These are phyloP conservation scores for Panaeolus cyanescens DNA, from an alignment of 768 basidiomycete genomes.

Conservation along the genomic window DNA sequence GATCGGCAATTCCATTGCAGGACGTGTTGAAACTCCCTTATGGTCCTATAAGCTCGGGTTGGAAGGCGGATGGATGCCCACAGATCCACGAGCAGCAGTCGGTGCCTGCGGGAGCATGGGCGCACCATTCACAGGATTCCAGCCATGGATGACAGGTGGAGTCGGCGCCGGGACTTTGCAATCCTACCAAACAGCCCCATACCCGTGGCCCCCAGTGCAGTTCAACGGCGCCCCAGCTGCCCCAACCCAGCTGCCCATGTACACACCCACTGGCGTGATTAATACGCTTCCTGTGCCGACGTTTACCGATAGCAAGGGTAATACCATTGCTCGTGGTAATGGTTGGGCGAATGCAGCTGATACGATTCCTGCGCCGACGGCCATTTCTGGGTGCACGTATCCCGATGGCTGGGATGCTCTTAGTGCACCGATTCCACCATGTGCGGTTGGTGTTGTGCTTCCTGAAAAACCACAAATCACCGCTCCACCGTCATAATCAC, in stretches of 20 bases:
- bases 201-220: slow-evolving; percentile 57
- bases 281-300: slow-evolving; percentile 58
- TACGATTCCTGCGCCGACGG: slow-evolving; percentile 40
- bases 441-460: slow-evolving; percentile 26
- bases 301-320: slow-evolving; percentile 33
- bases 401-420: slow-evolving; percentile 40
- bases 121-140: slow-evolving; percentile 34
- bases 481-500: slow-evolving; percentile 12
- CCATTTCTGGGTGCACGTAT: slow-evolving; percentile 53
- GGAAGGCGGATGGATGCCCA: slow-evolving; percentile 75
- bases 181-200: slow-evolving; percentile 46
- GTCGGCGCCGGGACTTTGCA: slow-evolving; percentile 40
- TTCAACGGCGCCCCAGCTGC: slow-evolving; percentile 39
- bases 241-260: slow-evolving; percentile 49
- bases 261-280: slow-evolving; percentile 60
- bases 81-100: slow-evolving; percentile 61
- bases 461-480: slow-evolving; percentile 16
- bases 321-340: slow-evolving; percentile 37
- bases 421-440: slow-evolving; percentile 4
- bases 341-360: slow-evolving; percentile 55
- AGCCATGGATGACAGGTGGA: slow-evolving; percentile 57
- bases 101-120: slow-evolving; percentile 64
- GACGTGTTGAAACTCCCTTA: slow-evolving; percentile 34
- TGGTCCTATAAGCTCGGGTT: slow-evolving; percentile 52
- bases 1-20: slow-evolving; percentile 48